Base-by-base conservation (phyloP, 129 eudicot species). In the Dittrichia graveolens region DNA sequence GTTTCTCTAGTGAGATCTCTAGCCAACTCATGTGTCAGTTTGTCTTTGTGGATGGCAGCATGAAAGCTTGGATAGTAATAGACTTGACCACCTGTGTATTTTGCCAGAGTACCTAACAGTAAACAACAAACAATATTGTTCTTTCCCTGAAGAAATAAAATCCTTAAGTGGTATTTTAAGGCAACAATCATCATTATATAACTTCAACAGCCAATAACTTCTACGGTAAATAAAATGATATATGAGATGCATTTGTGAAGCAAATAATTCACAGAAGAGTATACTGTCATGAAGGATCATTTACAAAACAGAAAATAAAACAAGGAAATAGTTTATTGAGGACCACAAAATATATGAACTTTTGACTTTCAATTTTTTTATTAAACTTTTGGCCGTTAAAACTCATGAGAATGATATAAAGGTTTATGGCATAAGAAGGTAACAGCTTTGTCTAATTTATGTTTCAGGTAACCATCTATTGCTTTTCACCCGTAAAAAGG, bases 1-100 rank as follows among this genome's bases (percentile, higher is more conserved):
- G 97, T 95, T 82, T 95, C 97, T 75, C 99, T 90, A 14, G 96
- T 88, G 42, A 95, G 99, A 77, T 95, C 99, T 81, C 99, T 79
- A 53, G 91, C 76, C 69, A 95, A 75, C 82, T 95, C 99, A 74
- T 95, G 93, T 71, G 82, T 88, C 78, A 95, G 82, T 68, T 83
- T 95, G 75, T 95, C 99, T 79, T 54, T 67, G 67, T 91, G 96
- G 78, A 83, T 76, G 37, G 78, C 69, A 13, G 96, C 58, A 65
- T 85, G 93, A 69, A 95, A 95, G 67, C 86, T 86, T 65, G 97
- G 97, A 83, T 95, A 95, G 80, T 84, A 83, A 78, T 88, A 90
- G 52, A 95, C 85, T 85, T 95, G 99, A 10, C 99, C 99, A 68
- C 99, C 97, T 54, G 99, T 90, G 80, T 95, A 95, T 74, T 95